These are phyloP conservation scores for Penicillium soppii DNA, from an alignment of 495 filamentous ascomycete genomes.

Conservation along the genomic window DNA sequence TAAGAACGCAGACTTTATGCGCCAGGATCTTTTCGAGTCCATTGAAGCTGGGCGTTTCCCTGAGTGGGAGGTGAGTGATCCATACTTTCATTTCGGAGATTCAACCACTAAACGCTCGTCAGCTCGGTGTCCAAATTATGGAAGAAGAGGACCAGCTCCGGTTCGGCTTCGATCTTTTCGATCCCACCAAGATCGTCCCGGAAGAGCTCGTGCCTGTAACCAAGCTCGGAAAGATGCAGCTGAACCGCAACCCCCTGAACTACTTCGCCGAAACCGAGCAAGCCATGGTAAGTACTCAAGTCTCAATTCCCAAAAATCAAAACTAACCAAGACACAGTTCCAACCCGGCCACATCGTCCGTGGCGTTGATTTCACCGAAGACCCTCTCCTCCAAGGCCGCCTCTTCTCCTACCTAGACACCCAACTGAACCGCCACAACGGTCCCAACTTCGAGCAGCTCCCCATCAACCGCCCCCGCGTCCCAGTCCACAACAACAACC, in stretches of 20 bases:
- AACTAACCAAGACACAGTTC: constrained; percentile 19
- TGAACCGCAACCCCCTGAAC: constrained; percentile 70
- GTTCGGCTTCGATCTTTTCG: constrained; percentile 71
- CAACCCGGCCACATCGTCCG: constrained; percentile 58
- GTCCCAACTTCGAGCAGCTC: constrained; percentile 71
- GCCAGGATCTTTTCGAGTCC: constrained; percentile 68
- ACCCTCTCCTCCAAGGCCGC: constrained; percentile 72
- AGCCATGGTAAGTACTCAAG: constrained; percentile 53
- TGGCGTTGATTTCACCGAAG: constrained; percentile 71
- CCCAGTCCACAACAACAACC: constrained; percentile 73
- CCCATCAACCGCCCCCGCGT: constrained; percentile 66
- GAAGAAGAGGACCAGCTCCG: constrained; percentile 63
- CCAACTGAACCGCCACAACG: constrained; percentile 68
- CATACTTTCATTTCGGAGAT: neutral
- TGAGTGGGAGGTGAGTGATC: constrained; percentile 60
- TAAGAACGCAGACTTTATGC: constrained; percentile 70
- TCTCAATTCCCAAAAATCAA: neutral
- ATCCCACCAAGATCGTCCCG: constrained; percentile 75
- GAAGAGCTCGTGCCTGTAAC: constrained; percentile 69
- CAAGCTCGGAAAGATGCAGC: constrained; percentile 62
- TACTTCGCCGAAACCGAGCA: constrained; percentile 82
- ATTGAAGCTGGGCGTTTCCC: constrained; percentile 66
- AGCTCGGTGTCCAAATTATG: constrained; percentile 70
- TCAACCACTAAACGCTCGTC: constrained; percentile 5
- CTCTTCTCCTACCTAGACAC: constrained; percentile 77